Percentiles rank a stretch among this genome's conserved stretches.
phyloP scores from a whole-genome alignment of 1,139 yeast genomes.

The Suhomyces anneliseae region DNA sequence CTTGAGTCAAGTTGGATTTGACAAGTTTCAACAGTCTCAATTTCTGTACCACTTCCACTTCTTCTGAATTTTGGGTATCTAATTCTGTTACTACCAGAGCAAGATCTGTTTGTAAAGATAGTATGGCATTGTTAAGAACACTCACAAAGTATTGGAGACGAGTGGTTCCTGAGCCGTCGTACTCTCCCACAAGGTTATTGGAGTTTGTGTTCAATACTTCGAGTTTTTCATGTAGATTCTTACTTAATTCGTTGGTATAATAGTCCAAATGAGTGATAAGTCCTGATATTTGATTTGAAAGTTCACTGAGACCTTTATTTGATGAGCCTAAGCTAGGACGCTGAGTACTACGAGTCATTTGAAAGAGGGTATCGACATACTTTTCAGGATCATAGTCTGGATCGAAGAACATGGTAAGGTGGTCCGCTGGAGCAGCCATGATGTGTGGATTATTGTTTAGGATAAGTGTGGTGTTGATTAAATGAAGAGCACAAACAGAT shows the following conservation, averaged over 20 bases:
- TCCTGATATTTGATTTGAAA: slow-evolving; percentile 33
- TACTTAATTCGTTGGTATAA: slow-evolving; percentile 56
- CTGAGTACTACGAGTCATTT: slow-evolving; percentile 14
- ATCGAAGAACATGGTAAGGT: slow-evolving; percentile 42
- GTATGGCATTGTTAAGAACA: slow-evolving; percentile 56
- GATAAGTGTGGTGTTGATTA: background rate
- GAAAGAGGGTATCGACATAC: slow-evolving; percentile 41
- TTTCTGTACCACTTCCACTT: slow-evolving; percentile 32
- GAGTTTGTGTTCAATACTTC: slow-evolving; percentile 36
- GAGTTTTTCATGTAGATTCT: slow-evolving; percentile 50
- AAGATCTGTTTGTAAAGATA: slow-evolving; percentile 54
- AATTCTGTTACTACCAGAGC: slow-evolving; percentile 19
- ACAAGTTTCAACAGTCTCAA: slow-evolving; percentile 45
- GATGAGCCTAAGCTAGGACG: slow-evolving; percentile 1
- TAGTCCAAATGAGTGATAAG: slow-evolving; percentile 61
- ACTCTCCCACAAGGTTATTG: slow-evolving; percentile 9
- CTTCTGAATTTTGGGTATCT: slow-evolving; percentile 19
- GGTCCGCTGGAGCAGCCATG: slow-evolving; percentile 3
- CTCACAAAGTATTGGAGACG: slow-evolving; percentile 65
- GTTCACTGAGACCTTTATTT: slow-evolving; percentile 14
- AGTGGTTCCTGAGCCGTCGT: slow-evolving; percentile 26
- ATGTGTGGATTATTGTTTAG: background rate
- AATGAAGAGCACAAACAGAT: too few species aligned
- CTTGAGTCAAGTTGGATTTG: slow-evolving; percentile 45
- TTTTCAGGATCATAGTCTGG: slow-evolving; percentile 36